Percentiles rank a stretch among this genome's conserved stretches.
Conservation (phyloP, 2,329 filamentous ascomycete genomes). For the Aspergillus fumigatiaffinis region DNA sequence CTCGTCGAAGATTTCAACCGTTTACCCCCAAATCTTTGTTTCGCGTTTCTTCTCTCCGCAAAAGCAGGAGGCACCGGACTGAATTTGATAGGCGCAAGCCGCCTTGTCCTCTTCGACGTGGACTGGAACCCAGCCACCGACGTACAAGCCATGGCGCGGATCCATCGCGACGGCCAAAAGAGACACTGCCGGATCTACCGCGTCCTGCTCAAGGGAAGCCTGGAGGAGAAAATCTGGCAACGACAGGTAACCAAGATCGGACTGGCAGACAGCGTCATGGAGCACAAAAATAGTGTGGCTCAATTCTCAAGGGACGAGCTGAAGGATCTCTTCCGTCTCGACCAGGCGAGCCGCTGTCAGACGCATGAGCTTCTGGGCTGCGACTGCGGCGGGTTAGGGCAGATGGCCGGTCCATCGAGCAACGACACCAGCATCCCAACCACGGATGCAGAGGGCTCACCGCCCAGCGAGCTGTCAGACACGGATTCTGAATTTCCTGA, state of each 20-base stretch:
- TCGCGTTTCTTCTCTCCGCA: constrained; percentile 68
- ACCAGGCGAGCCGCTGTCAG: constrained; percentile 58
- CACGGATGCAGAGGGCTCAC: constrained; percentile 1
- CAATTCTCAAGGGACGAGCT: constrained; percentile 65
- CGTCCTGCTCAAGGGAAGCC: constrained; percentile 62
- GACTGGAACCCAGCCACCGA: constrained; percentile 76
- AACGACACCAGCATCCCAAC: constrained; percentile 9
- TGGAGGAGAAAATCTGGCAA: constrained; percentile 74
- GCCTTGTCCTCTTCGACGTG: constrained; percentile 67
- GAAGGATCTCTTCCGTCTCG: constrained; percentile 62
- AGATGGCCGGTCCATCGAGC: constrained; percentile 7
- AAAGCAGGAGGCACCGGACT: constrained; percentile 68
- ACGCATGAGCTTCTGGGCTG: constrained; percentile 67
- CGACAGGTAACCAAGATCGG: constrained; percentile 68
- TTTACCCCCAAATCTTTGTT: constrained; percentile 51
- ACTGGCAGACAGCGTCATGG: constrained; percentile 67
- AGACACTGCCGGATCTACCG: constrained; percentile 65
- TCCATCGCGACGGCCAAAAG: constrained; percentile 69
- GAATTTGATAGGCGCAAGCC: constrained; percentile 67
- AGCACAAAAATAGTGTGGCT: constrained; percentile 56
- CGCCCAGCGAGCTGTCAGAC: constrained; percentile 8
- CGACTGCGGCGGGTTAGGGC: constrained; percentile 55
- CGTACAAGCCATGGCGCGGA: constrained; percentile 69
- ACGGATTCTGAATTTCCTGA: constrained; percentile 25
- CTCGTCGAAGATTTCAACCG: constrained; percentile 69